Base-by-base conservation (phyloP, 352 stramenopile genomes). In the Thalassiosira exigua region DNA sequence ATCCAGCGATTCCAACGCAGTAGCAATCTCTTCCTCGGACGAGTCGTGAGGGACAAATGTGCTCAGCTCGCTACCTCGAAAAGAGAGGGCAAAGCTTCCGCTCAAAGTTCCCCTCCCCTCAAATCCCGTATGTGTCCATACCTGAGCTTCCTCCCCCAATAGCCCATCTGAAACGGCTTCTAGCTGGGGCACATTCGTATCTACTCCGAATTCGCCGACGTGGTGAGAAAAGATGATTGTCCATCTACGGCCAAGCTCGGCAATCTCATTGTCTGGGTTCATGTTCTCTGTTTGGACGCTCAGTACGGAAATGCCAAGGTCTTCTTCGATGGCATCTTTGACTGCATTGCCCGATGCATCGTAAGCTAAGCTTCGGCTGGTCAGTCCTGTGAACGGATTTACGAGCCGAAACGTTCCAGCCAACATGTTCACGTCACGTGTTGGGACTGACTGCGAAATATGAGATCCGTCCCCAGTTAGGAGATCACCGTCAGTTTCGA, bases 181-280 rank as follows among this genome's bases (percentile, higher is more conserved):
- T 36, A 87, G 57, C 39, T 86, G 70, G 46, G 81, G 80, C 9
- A 87, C 64, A 53, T 87, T 81, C 1, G 77, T 69, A 24, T 86
- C 69, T 64, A 50, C 12, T 11, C 78, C 78, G 29, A 71, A 78
- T n/a, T 75, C 44, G 44, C 41, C 70, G 53, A 74, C 51, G 39
- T 88, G 57, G 72, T 85, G 72, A 24, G 54, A 75, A 77, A 90
- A 91, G 14, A 85, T 81, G 11, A 91, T 66, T 9, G 60, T 85
- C 85, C 85, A 91, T 48, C 79, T 51, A 24, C 85, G 71, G 33
- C 82, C 83, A 30, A 90, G 70, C 75, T 82, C 75, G 0, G 83
- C 57, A 26, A 74, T 80, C 59, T 50, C 56, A 36, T 75, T 60
- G 2, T 75, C 41, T 33, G 52, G 32, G 67, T 86, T 44, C 22